These are phyloP conservation scores for Epichloe coenophiala DNA, from an alignment of 2,329 filamentous ascomycete species.

Conservation along the genomic window DNA sequence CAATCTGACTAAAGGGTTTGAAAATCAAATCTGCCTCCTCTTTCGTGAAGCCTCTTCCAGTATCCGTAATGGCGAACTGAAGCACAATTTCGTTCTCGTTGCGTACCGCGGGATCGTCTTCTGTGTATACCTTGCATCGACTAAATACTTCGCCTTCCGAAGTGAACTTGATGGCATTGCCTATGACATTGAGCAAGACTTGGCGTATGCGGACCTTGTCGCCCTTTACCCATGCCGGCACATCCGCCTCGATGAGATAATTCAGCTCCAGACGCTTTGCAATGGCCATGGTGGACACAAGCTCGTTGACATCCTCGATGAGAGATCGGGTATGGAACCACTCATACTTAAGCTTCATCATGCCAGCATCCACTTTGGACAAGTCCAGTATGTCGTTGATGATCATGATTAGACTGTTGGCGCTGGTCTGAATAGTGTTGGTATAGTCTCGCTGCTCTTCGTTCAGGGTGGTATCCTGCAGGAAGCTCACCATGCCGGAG, in stretches of 20 bases:
- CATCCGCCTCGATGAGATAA: slow-evolving; percentile 79
- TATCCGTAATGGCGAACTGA: slow-evolving; percentile 84
- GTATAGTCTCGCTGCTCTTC: slow-evolving; percentile 90
- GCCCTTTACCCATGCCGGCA: slow-evolving; percentile 87
- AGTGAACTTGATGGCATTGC: slow-evolving; percentile 97
- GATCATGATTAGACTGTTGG: slow-evolving; percentile 81
- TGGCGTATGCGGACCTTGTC: slow-evolving; percentile 91
- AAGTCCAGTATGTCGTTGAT: slow-evolving; percentile 96
- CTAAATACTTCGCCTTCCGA: slow-evolving; percentile 83
- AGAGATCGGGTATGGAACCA: slow-evolving; percentile 91
- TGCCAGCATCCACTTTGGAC: slow-evolving; percentile 90
- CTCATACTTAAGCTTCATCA: slow-evolving; percentile 88
- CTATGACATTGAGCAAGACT: slow-evolving; percentile 86
- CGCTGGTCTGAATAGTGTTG: slow-evolving; percentile 90
- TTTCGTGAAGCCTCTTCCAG: slow-evolving; percentile 79
- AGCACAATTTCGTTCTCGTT: slow-evolving; percentile 57
- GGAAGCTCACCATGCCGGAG: slow-evolving; percentile 89
- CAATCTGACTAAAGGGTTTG: slow-evolving; percentile 95
- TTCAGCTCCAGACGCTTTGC: slow-evolving; percentile 91
- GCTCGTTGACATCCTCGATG: slow-evolving; percentile 91
- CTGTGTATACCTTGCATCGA: slow-evolving; percentile 51
- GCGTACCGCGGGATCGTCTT: slow-evolving; percentile 10
- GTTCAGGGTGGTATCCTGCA: slow-evolving; percentile 78
- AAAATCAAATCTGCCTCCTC: slow-evolving; percentile 86
- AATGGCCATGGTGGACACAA: slow-evolving; percentile 87